A percentile compares a stretch with the other conserved stretches of the same genome.
These are phyloP conservation scores for Triticum monococcum DNA, from an alignment of 176 grass and related monocot genomes.

Conservation along the genomic window DNA sequence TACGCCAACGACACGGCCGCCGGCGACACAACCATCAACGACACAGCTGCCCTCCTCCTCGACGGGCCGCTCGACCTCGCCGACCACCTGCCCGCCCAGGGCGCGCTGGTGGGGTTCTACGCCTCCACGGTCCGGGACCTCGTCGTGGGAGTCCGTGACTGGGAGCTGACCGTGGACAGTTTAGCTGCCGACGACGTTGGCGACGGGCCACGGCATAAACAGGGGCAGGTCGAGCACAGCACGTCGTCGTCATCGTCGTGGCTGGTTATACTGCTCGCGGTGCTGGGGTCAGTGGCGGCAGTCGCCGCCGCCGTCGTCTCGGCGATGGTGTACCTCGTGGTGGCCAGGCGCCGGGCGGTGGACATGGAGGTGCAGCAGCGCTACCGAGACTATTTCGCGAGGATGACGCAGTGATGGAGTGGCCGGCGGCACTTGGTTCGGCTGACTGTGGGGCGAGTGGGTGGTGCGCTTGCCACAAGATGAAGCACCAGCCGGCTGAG, in stretches of 20 bases:
- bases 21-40: background rate
- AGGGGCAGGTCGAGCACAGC: too few species aligned
- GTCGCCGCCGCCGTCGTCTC: background rate
- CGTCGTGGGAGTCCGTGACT: background rate
- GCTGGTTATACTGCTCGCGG: background rate
- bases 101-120: constrained; percentile 3
- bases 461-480: too few species aligned
- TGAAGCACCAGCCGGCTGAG: too few species aligned
- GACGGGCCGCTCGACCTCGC: background rate
- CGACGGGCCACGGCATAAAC: background rate
- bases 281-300: background rate
- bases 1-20: background rate
- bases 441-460: too few species aligned
- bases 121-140: background rate
- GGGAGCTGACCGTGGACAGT: background rate
- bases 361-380: background rate
- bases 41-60: background rate
- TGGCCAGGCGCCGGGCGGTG: background rate
- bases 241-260: background rate
- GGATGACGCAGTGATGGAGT: background rate
- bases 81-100: background rate
- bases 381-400: background rate
- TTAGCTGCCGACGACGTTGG: background rate
- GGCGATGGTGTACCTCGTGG: background rate
- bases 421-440: too few species aligned